phyloP scores from a whole-genome alignment of 106 monocot genomes.

The Acorus gramineus region DNA sequence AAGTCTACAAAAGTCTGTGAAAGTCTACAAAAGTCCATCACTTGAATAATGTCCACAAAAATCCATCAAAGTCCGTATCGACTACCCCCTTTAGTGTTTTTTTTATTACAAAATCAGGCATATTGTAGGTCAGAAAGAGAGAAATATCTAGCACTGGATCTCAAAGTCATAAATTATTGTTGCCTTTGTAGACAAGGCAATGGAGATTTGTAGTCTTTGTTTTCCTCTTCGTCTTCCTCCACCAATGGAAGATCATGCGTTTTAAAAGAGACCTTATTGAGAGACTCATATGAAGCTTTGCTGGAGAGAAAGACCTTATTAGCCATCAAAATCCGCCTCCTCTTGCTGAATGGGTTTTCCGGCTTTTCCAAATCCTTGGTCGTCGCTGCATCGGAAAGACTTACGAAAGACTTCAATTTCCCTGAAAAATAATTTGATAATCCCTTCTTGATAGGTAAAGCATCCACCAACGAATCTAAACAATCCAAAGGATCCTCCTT shows the following conservation, averaged over 20 bases:
- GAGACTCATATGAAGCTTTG: conserved; percentile 29
- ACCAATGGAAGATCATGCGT: not conserved
- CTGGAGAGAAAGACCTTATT: conserved; percentile 17
- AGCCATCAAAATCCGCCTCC: conserved; percentile 15
- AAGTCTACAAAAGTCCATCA: no score
- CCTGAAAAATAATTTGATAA: no score
- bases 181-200: not conserved
- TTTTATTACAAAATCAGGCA: not conserved
- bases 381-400: not conserved
- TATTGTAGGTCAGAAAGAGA: conserved; percentile 22
- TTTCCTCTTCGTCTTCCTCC: conserved; percentile 11
- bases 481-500: no score
- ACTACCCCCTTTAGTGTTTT: no score
- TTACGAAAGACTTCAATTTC: no score
- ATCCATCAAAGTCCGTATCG: no score
- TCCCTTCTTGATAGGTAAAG: no score
- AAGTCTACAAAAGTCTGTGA: no score
- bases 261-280: conserved; percentile 7
- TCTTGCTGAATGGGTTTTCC: no score
- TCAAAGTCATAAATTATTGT: not conserved
- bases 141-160: conserved; percentile 18
- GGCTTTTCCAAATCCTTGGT: no score
- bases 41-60: no score
- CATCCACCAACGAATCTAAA: no score
- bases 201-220: not conserved